Percentiles rank a stretch among this genome's conserved stretches.
Evolutionary conservation across 2,329 filamentous ascomycete species (phyloP).

Genomic region (Clarireedia hainanense): DNA sequence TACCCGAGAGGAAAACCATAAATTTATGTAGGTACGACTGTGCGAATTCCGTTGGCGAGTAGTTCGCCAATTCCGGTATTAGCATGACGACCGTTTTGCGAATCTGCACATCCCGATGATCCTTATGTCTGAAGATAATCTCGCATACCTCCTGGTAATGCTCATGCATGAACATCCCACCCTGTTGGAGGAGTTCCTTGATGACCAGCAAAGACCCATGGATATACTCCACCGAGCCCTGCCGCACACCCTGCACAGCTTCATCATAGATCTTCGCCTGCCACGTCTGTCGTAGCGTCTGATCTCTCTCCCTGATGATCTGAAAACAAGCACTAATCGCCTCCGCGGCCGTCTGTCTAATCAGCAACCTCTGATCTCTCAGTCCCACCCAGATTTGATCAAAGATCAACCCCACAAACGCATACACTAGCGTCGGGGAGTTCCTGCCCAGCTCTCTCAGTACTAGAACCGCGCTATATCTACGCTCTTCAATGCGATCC

Average conservation of each 20-base stretch:
- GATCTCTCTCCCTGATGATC: slow-evolving; percentile 89
- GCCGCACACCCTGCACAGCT: slow-evolving; percentile 69
- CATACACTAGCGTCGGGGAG: slow-evolving; percentile 90
- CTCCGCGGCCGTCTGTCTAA: slow-evolving; percentile 84
- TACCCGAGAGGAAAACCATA: slow-evolving; percentile 91
- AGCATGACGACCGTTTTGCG: slow-evolving; percentile 83
- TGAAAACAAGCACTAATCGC: slow-evolving; percentile 92
- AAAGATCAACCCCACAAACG: slow-evolving; percentile 90
- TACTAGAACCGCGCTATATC: slow-evolving; percentile 88
- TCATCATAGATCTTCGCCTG: slow-evolving; percentile 89
- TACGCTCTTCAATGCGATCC: slow-evolving; percentile 84
- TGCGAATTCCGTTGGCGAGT: slow-evolving; percentile 85
- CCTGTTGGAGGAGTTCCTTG: slow-evolving; percentile 87
- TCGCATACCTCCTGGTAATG: slow-evolving; percentile 90
- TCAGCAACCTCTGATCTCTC: slow-evolving; percentile 81
- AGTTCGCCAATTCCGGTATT: slow-evolving; percentile 87
- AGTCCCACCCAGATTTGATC: slow-evolving; percentile 95
- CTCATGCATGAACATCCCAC: slow-evolving; percentile 98
- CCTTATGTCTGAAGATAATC: slow-evolving; percentile 84
- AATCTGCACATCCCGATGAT: slow-evolving; percentile 82
- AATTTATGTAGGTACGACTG: slow-evolving; percentile 85
- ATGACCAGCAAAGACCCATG: slow-evolving; percentile 92
- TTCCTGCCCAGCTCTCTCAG: slow-evolving; percentile 86
- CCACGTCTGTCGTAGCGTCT: slow-evolving; percentile 77
- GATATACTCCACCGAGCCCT: slow-evolving; percentile 75